Conservation (phyloP, 805 yeast species). For the Candida argentea region DNA sequence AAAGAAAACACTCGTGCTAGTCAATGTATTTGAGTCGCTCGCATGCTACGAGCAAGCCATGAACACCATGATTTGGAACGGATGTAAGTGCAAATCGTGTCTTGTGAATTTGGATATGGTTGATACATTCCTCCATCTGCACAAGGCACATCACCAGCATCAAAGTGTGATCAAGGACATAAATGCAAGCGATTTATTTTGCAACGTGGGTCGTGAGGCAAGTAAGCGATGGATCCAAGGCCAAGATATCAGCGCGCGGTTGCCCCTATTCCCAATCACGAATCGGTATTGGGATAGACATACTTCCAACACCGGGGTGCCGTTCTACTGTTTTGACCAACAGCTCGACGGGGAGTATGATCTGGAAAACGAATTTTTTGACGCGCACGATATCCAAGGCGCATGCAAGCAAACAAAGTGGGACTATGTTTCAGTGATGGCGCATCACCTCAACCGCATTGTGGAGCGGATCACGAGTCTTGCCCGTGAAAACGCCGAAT, state of each 20-base stretch:
- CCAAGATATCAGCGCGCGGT: constrained; percentile 3
- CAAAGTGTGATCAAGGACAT: constrained; percentile 49
- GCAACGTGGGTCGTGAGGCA: constrained; percentile 5
- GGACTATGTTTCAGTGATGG: constrained; percentile 16
- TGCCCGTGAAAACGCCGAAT: constrained; percentile 34
- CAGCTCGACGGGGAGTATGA: too few species aligned
- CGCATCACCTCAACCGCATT: constrained; percentile 28
- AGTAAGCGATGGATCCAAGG: constrained; percentile 3
- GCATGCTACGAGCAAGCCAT: constrained; percentile 63
- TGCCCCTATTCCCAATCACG: constrained; percentile 10
- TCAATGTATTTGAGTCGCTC: constrained; percentile 48
- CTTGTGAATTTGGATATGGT: constrained; percentile 35
- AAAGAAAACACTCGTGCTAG: constrained; percentile 40
- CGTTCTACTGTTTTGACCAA: not conserved
- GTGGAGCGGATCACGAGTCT: constrained; percentile 21
- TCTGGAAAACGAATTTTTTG: constrained; percentile 13
- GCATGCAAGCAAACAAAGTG: constrained; percentile 3
- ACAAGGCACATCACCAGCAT: constrained; percentile 52
- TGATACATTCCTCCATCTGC: constrained; percentile 56
- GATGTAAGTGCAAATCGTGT: constrained; percentile 59
- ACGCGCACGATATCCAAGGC: constrained; percentile 10
- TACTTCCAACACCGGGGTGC: constrained; percentile 5
- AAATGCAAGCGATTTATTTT: constrained; percentile 10
- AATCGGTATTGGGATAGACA: constrained; percentile 25
- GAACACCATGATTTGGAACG: constrained; percentile 69